These are phyloP conservation scores for Paspalum notatum DNA, from an alignment of 176 grass and related monocot genomes.

Conservation along the genomic window DNA sequence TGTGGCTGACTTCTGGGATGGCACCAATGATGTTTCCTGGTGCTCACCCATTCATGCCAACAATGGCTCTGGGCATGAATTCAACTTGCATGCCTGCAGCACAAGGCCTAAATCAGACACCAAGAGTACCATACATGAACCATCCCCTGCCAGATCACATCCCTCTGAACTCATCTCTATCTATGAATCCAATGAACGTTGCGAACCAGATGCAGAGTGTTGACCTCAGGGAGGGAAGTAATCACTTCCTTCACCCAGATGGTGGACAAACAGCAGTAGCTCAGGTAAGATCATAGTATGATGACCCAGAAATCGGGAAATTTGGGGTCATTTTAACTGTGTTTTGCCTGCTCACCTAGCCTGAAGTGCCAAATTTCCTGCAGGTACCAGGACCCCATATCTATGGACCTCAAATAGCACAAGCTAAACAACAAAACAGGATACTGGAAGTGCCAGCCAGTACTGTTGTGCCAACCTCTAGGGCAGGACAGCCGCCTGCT, in stretches of 20 bases:
- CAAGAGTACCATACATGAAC: constrained; percentile 57
- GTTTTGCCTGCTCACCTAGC: constrained; percentile 9
- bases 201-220: constrained; percentile 61
- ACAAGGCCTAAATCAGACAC: constrained; percentile 65
- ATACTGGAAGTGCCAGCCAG: constrained; percentile 32
- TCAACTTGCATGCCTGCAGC: constrained; percentile 54
- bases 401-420: constrained; percentile 53
- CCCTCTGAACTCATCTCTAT: constrained; percentile 51
- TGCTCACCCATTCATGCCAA: constrained; percentile 66
- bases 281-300: constrained; percentile 56
- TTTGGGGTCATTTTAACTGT: neutral
- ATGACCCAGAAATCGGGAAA: neutral
- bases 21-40: constrained; percentile 78
- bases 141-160: constrained; percentile 61
- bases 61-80: constrained; percentile 65
- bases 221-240: constrained; percentile 50
- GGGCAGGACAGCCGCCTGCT: constrained; percentile 26
- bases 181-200: constrained; percentile 59
- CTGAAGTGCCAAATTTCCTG: constrained; percentile 24
- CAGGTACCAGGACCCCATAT: constrained; percentile 58
- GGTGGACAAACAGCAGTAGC: constrained; percentile 24
- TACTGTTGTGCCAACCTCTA: constrained; percentile 45
- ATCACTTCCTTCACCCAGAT: constrained; percentile 48
- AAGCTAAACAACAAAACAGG: constrained; percentile 43
- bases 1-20: constrained; percentile 92